These are phyloP conservation scores for Paraglomus brasilianum DNA, from an alignment of 192 early-diverging fungal genomes.

Conservation along the genomic window DNA sequence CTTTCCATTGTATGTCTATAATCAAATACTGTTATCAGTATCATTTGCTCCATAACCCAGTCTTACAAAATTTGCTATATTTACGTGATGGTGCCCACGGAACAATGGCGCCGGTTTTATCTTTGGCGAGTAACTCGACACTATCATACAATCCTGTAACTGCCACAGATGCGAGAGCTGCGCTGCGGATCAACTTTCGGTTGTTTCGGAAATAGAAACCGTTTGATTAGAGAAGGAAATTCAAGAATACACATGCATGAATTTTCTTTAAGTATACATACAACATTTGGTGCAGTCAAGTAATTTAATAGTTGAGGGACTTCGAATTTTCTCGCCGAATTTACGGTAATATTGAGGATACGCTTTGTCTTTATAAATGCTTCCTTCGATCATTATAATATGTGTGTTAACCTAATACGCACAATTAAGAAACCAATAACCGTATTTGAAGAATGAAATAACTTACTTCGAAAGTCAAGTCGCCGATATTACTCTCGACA, in stretches of 20 bases:
- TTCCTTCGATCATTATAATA: slow-evolving; percentile 45
- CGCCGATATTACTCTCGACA: slow-evolving; percentile 70
- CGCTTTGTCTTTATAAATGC: slow-evolving; percentile 65
- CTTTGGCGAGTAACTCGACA: slow-evolving; percentile 69
- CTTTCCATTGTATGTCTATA: slow-evolving; percentile 35
- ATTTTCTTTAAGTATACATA: slow-evolving; percentile 37
- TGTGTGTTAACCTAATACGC: too few species aligned
- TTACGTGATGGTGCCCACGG: slow-evolving; percentile 61
- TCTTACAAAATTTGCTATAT: background rate
- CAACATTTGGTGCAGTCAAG: slow-evolving; percentile 76
- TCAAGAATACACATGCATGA: too few species aligned
- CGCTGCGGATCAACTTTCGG: slow-evolving; percentile 68
- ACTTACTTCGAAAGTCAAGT: slow-evolving; percentile 62
- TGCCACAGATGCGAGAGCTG: slow-evolving; percentile 73
- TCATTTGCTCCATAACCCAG: background rate
- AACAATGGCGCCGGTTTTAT: slow-evolving; percentile 64
- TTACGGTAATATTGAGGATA: slow-evolving; percentile 77
- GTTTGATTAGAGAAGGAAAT: background rate
- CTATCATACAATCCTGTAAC: slow-evolving; percentile 65
- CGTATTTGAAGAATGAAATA: background rate
- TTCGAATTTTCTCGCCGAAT: slow-evolving; percentile 69
- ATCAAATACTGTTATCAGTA: slow-evolving; percentile 3
- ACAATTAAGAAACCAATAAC: background rate
- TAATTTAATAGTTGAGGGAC: slow-evolving; percentile 75
- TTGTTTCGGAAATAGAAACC: background rate